Conservation (phyloP, 2,329 filamentous ascomycete species). For the Alternaria sp. region DNA sequence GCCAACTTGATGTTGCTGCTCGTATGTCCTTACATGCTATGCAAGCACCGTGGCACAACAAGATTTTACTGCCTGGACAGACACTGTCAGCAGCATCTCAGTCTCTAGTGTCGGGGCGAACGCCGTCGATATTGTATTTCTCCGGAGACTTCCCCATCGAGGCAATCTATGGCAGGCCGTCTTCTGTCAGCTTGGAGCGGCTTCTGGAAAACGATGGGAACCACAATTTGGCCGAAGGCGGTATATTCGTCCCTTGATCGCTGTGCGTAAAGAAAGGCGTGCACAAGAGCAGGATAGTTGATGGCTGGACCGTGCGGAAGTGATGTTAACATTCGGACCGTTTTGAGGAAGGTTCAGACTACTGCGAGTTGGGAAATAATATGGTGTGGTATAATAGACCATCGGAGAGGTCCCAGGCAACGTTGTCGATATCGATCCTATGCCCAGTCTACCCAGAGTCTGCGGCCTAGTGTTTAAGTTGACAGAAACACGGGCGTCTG, state of each 20-base stretch:
- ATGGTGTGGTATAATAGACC: background rate
- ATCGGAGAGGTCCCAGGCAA: background rate
- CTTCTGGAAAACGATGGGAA: background rate
- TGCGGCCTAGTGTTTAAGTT: background rate
- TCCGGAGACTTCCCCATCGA: background rate
- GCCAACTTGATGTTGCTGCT: background rate
- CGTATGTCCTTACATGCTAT: background rate
- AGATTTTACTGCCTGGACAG: background rate
- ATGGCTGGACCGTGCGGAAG: background rate
- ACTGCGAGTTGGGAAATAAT: background rate
- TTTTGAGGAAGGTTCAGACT: constrained; percentile 9
- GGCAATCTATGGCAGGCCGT: background rate
- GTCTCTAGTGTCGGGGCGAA: background rate
- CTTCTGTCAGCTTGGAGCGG: background rate
- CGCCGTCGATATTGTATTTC: background rate
- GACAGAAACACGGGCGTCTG: background rate
- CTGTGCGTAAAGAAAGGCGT: background rate
- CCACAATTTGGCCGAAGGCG: background rate
- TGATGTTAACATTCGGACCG: constrained; percentile 8
- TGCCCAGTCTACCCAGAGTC: background rate
- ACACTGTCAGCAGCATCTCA: background rate
- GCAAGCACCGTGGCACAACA: background rate
- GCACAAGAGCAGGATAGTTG: background rate
- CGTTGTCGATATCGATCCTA: background rate
- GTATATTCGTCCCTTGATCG: background rate